phyloP scores from a whole-genome alignment of 768 basidiomycete species.

The Tricholoma sp. region DNA sequence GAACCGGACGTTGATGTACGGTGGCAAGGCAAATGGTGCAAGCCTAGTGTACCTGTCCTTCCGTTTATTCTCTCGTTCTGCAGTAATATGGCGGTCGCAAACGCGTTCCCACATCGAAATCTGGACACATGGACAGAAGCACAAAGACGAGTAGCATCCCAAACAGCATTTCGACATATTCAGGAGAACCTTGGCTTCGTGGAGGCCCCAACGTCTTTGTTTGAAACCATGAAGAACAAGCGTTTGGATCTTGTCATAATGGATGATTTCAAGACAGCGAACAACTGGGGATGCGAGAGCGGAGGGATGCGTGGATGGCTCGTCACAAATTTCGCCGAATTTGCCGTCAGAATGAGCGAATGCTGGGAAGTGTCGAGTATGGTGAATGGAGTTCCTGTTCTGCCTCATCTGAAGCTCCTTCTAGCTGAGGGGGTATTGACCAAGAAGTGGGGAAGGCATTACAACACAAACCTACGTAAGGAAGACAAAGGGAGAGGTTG shows the following conservation, averaged over 20 bases:
- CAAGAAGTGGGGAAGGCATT: not conserved
- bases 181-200: not conserved
- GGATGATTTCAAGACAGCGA: slow-evolving; percentile 12
- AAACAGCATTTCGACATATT: not conserved
- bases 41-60: not conserved
- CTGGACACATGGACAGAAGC: not conserved
- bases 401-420: slow-evolving; percentile 1
- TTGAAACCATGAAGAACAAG: not conserved
- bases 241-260: slow-evolving; percentile 1
- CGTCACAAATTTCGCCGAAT: slow-evolving; percentile 7
- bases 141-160: not conserved
- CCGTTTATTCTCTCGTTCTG: slow-evolving; percentile 2
- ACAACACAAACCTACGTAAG: slow-evolving; percentile 2
- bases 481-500: not conserved
- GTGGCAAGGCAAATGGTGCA: slow-evolving; percentile 2
- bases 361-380: slow-evolving; percentile 4
- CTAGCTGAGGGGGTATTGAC: not conserved
- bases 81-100: slow-evolving; percentile 3
- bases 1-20: not conserved
- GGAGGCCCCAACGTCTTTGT: not conserved
- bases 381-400: slow-evolving; percentile 7
- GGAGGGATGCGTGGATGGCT: slow-evolving; percentile 16
- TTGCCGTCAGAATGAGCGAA: slow-evolving; percentile 5
- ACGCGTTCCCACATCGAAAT: slow-evolving; percentile 3
- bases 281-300: slow-evolving; percentile 14